Base-by-base conservation (phyloP, 108 stramenopile genomes). In the Nannochloropsis salina region DNA sequence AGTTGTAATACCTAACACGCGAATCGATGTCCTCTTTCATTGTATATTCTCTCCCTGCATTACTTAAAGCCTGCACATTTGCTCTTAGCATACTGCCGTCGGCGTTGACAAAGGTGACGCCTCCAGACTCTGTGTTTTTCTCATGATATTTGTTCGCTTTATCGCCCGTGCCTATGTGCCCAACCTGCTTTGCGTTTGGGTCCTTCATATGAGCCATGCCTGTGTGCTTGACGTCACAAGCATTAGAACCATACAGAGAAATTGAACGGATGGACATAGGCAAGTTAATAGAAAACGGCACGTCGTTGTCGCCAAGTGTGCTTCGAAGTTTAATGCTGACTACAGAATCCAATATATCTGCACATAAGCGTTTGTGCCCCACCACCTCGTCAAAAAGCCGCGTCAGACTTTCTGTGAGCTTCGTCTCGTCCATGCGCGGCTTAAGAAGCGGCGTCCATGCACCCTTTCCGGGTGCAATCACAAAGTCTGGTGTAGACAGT, bases 331-430 rank as follows among this genome's bases (percentile, higher is more conserved):
- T 74, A 4, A 74, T n/a, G 2, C 61, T n/a, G n/a, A 74, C n/a
- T 1, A 74, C 61, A 15, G 61, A 74, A 8, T 74, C 61, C 61
- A 74, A 15, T n/a, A 74, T 74, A n/a, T 74, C 61, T 15, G 8
- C 61, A 6, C 61, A 74, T n/a, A 74, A 74, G n/a, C 61, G 61
- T n/a, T 74, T 74, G 61, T 74, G 61, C 15, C 15, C 61, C 15
- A 74, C 6, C 61, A 74, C 61, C 61, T 74, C 61, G 61, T 74
- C 61, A 74, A 74, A 74, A n/a, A 74, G 61, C 61, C 61, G 15
- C 2, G 61, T n/a, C 61, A 74, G n/a, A n/a, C 61, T 74, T 6
- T 74, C 61, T 8, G n/a, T 74, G 20, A 74, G 61, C 8, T 74
- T 74, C n/a, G 3, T 15, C n/a, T 74, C 61, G n/a, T 74, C 8